Conservation (phyloP, 495 filamentous ascomycete species). For the Trypethelium eluteriae region DNA sequence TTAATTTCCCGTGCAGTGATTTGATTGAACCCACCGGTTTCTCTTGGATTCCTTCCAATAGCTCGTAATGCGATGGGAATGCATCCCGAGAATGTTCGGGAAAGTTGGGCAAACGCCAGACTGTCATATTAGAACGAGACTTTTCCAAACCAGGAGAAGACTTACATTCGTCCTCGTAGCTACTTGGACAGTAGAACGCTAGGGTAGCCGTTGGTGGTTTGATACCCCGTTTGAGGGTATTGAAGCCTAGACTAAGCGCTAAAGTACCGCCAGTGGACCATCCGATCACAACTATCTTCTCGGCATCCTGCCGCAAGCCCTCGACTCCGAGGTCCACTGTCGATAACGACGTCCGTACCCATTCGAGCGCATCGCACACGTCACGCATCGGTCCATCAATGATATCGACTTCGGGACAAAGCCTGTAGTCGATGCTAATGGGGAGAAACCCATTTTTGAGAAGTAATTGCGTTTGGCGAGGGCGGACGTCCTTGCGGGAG, state of each 20-base stretch:
- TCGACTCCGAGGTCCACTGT: not conserved
- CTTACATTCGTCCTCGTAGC: not conserved
- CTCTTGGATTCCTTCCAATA: not conserved
- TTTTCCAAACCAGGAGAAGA: not conserved
- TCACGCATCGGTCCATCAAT: not conserved
- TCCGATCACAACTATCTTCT: not conserved
- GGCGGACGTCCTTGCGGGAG: conserved; percentile 40
- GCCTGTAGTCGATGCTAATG: conserved; percentile 46
- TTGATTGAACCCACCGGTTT: not conserved
- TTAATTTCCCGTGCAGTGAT: not conserved
- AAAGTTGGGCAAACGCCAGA: not conserved
- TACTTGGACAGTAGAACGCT: not conserved
- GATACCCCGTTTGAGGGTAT: not conserved
- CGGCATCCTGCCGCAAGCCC: not conserved
- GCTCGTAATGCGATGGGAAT: not conserved
- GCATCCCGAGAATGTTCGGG: not conserved
- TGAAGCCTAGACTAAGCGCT: not conserved
- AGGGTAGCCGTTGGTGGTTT: not conserved
- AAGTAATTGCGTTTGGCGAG: conserved; percentile 36
- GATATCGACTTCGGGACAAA: conserved; percentile 43
- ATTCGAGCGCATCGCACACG: not conserved
- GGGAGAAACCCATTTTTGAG: conserved; percentile 42
- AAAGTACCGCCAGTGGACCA: not conserved
- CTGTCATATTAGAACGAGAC: not conserved
- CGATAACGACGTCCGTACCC: not conserved